A percentile compares a stretch with the other conserved stretches of the same genome.
These are phyloP conservation scores for Nannochloris sp. DNA, from an alignment of 139 green algal species.

Conservation along the genomic window DNA sequence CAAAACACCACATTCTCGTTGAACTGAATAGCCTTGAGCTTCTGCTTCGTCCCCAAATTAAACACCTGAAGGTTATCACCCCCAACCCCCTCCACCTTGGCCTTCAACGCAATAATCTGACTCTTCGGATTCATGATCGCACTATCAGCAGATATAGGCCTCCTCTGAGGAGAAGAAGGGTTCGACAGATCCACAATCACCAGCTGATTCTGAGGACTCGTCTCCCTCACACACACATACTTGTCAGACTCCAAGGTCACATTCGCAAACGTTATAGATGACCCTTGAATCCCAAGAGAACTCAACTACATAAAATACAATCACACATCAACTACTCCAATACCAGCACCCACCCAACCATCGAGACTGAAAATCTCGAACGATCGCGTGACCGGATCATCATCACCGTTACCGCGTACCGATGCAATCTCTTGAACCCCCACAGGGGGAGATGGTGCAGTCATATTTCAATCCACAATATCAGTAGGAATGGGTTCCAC, in stretches of 20 bases:
- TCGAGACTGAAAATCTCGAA: too few relatives aligned
- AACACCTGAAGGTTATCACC: constrained; percentile 95
- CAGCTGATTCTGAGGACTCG: constrained; percentile 38
- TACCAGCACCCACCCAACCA: too few relatives aligned
- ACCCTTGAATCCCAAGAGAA: constrained; percentile 73
- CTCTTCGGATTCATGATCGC: constrained; percentile 90
- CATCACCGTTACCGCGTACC: constrained; percentile 11
- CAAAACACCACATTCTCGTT: constrained; percentile 91
- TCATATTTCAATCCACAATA: neutral
- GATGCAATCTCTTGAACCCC: constrained; percentile 19
- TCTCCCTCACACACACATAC: constrained; percentile 95
- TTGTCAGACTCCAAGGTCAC: constrained; percentile 95
- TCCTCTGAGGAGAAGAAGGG: constrained; percentile 61
- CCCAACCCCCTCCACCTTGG: constrained; percentile 35
- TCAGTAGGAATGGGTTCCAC: neutral
- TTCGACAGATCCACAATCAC: constrained; percentile 89
- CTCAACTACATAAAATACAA: constrained; percentile 63
- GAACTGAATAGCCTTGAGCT: constrained; percentile 95
- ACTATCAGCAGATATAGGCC: constrained; percentile 93
- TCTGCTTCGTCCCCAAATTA: constrained; percentile 96
- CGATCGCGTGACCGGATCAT: too few relatives aligned
- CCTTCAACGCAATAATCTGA: constrained; percentile 95
- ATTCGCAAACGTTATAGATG: constrained; percentile 96
- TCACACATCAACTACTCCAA: too few relatives aligned
- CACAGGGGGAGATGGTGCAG: constrained; percentile 13